Evolutionary conservation across 2,329 filamentous ascomycete species (phyloP).

Genomic region (Fulvia fulva): DNA sequence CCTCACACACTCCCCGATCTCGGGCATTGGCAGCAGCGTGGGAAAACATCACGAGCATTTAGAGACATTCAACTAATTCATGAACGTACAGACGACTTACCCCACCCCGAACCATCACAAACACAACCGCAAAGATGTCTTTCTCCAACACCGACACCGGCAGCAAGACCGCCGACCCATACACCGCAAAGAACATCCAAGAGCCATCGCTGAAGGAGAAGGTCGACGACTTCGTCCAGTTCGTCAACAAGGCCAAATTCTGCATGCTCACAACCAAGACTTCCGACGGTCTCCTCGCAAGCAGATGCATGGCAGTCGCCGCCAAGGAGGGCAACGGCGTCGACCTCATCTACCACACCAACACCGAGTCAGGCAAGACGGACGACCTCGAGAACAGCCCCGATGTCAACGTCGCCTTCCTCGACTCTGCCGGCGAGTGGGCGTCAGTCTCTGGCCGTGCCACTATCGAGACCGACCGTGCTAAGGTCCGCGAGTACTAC

Average conservation of each 20-base stretch:
- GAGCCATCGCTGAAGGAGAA: slow-evolving; percentile 70
- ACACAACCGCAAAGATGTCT: slow-evolving; percentile 32
- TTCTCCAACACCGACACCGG: slow-evolving; percentile 61
- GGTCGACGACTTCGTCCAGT: slow-evolving; percentile 67
- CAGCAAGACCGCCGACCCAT: slow-evolving; percentile 67
- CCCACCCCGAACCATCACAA: slow-evolving; percentile 3
- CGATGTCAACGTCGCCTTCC: slow-evolving; percentile 77
- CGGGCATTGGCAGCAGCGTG: not conserved
- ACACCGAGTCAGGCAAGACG: slow-evolving; percentile 85
- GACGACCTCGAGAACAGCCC: slow-evolving; percentile 70
- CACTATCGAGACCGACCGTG: slow-evolving; percentile 64
- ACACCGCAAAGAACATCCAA: slow-evolving; percentile 71
- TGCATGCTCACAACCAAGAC: slow-evolving; percentile 84
- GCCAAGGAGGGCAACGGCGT: slow-evolving; percentile 75
- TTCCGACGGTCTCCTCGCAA: slow-evolving; percentile 63
- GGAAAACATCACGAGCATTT: not conserved
- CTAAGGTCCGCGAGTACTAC: slow-evolving; percentile 70
- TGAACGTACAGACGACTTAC: not conserved
- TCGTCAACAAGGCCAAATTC: slow-evolving; percentile 72
- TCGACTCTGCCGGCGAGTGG: slow-evolving; percentile 70
- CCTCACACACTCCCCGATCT: not conserved
- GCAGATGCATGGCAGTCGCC: slow-evolving; percentile 81
- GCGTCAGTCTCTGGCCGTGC: slow-evolving; percentile 77
- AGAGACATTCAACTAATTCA: not conserved
- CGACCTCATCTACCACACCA: slow-evolving; percentile 86